A percentile compares a stretch with the other conserved stretches of the same genome.
These are phyloP conservation scores for Populus nigra DNA, from an alignment of 345 rosid genomes.

Conservation along the genomic window DNA sequence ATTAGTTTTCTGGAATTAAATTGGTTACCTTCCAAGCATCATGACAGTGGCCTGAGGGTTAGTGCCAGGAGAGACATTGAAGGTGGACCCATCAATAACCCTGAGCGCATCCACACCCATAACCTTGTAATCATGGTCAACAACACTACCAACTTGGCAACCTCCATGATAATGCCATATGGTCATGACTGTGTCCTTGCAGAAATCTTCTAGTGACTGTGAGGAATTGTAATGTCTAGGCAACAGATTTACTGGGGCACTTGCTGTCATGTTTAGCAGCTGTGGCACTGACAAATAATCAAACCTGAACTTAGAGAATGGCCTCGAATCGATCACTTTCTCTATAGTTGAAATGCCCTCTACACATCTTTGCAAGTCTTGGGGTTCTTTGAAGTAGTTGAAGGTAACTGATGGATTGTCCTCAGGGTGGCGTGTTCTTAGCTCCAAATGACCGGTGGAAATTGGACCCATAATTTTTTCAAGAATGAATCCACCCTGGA, in stretches of 20 bases:
- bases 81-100: constrained; percentile 32
- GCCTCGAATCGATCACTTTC: constrained; percentile 15
- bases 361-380: constrained; percentile 23
- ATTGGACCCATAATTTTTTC: constrained; percentile 27
- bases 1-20: background rate
- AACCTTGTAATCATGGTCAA: constrained; percentile 23
- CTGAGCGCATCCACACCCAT: constrained; percentile 25
- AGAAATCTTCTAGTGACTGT: constrained; percentile 16
- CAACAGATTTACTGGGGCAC: constrained; percentile 20
- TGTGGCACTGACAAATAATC: background rate
- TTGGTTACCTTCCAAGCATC: constrained; percentile 31
- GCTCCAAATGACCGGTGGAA: constrained; percentile 25
- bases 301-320: constrained; percentile 21
- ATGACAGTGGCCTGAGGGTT: constrained; percentile 33
- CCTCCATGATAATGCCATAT: constrained; percentile 42
- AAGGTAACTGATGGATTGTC: constrained; percentile 30
- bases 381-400: constrained; percentile 28
- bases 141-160: constrained; percentile 28
- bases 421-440: constrained; percentile 10
- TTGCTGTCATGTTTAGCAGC: constrained; percentile 27
- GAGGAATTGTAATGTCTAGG: constrained; percentile 21
- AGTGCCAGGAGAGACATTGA: constrained; percentile 28
- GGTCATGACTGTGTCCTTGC: constrained; percentile 33
- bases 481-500: constrained; percentile 27
- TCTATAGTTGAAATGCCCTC: constrained; percentile 20